phyloP scores from a whole-genome alignment of 1,284 basidiomycete genomes.

The Cryptococcus floricola region DNA sequence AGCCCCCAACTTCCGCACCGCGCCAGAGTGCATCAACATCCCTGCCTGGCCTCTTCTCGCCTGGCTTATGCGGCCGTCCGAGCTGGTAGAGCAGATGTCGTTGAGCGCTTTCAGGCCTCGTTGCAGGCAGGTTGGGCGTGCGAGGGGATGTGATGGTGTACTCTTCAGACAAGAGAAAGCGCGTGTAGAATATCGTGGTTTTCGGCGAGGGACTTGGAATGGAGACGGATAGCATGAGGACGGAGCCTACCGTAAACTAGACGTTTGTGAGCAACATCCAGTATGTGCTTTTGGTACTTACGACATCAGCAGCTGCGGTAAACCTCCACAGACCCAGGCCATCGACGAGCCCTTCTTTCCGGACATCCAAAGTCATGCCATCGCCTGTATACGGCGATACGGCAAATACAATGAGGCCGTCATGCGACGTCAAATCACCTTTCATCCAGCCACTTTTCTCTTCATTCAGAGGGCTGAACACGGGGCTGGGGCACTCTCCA shows the following conservation, averaged over 20 bases:
- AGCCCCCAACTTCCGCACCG: slow-evolving; percentile 30
- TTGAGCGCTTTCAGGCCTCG: slow-evolving; percentile 26
- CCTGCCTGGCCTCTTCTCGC: slow-evolving; percentile 28
- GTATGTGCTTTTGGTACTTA: slow-evolving; percentile 12
- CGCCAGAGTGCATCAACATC: slow-evolving; percentile 36
- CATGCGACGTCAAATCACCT: slow-evolving; percentile 34
- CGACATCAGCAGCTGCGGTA: slow-evolving; percentile 35
- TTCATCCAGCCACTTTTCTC: slow-evolving; percentile 40
- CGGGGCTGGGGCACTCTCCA: neutral
- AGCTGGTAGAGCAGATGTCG: slow-evolving; percentile 39
- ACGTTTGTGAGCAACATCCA: neutral
- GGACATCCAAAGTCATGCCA: slow-evolving; percentile 31
- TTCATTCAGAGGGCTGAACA: neutral
- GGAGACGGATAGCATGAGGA: slow-evolving; percentile 33
- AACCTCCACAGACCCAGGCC: slow-evolving; percentile 44
- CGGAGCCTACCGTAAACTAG: slow-evolving; percentile 41
- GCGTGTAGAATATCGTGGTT: slow-evolving; percentile 42
- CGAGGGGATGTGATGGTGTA: slow-evolving; percentile 41
- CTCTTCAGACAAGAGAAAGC: slow-evolving; percentile 36
- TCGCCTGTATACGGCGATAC: slow-evolving; percentile 35
- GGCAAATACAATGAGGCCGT: slow-evolving; percentile 39
- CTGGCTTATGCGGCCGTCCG: slow-evolving; percentile 29
- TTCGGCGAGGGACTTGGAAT: slow-evolving; percentile 33
- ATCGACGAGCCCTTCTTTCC: slow-evolving; percentile 44
- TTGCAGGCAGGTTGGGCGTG: slow-evolving; percentile 36